Conservation (phyloP, 495 filamentous ascomycete species). For the Daldinia decipiens region DNA sequence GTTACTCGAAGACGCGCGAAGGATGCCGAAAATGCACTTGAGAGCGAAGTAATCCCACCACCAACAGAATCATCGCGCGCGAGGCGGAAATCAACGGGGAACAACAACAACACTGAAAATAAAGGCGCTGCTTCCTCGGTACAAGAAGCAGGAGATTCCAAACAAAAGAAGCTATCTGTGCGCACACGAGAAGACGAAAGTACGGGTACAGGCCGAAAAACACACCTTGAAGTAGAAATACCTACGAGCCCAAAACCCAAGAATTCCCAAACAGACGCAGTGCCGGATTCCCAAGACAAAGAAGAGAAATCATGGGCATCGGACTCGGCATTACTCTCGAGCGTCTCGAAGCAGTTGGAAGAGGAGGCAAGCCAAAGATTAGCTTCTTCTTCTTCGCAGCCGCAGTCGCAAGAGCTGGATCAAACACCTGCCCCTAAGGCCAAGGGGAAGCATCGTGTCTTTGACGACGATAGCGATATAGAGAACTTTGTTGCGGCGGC, state of each 20-base stretch:
- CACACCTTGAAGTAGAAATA: constrained; percentile 43
- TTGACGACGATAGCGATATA: constrained; percentile 49
- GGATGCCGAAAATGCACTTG: constrained; percentile 3
- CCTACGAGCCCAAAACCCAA: constrained; percentile 29
- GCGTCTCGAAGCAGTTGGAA: constrained; percentile 45
- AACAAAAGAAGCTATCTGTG: constrained; percentile 39
- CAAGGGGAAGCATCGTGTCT: constrained; percentile 45
- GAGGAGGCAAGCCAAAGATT: constrained; percentile 44
- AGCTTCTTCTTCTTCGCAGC: constrained; percentile 26
- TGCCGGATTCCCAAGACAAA: constrained; percentile 35
- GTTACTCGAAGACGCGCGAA: constrained; percentile 39
- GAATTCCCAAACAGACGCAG: constrained; percentile 5
- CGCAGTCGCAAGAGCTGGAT: constrained; percentile 31
- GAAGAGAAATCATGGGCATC: constrained; percentile 16
- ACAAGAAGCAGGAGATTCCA: constrained; percentile 15
- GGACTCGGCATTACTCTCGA: constrained; percentile 28
- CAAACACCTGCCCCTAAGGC: constrained; percentile 33
- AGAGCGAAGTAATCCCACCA: not conserved
- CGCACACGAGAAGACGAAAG: constrained; percentile 37
- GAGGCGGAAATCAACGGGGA: constrained; percentile 29
- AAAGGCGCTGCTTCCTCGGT: not conserved
- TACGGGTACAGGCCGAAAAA: constrained; percentile 25
- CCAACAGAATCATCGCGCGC: constrained; percentile 26
- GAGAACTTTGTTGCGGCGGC: constrained; percentile 46
- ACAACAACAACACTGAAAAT: constrained; percentile 7